Evolutionary conservation across 2,329 filamentous ascomycete genomes (phyloP).

Genomic region (Diplodia sapinea): DNA sequence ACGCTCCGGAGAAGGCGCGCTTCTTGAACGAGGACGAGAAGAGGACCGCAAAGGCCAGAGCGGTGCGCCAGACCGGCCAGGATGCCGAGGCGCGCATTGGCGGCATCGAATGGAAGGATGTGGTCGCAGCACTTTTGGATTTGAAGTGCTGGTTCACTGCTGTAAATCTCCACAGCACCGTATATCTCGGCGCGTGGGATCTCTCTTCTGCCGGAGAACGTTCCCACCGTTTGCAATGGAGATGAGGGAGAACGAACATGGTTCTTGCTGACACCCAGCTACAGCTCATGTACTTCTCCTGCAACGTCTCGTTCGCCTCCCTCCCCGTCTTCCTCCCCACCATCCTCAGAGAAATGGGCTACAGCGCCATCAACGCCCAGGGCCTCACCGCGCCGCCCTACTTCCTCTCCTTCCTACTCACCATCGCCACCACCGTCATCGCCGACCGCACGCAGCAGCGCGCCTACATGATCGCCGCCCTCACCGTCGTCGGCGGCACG

Average conservation of each 20-base stretch:
- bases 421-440: conserved; percentile 65
- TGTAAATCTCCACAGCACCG: conserved; percentile 33
- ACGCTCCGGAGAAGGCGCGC: conserved; percentile 51
- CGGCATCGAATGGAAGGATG: conserved; percentile 40
- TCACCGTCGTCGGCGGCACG: conserved; percentile 63
- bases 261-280: neutral
- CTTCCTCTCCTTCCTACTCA: conserved; percentile 69
- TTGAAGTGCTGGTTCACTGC: conserved; percentile 45
- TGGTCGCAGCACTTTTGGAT: conserved; percentile 41
- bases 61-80: conserved; percentile 41
- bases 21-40: conserved; percentile 53
- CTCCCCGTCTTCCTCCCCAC: conserved; percentile 53
- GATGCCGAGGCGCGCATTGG: conserved; percentile 38
- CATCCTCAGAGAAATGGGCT: conserved; percentile 63
- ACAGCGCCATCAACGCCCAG: conserved; percentile 69
- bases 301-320: conserved; percentile 60
- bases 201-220: no score
- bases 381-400: conserved; percentile 75
- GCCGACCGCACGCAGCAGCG: conserved; percentile 71
- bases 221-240: no score
- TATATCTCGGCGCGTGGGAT: no score
- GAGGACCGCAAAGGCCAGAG: conserved; percentile 40
- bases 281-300: conserved; percentile 46
- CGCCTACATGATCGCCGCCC: conserved; percentile 62
- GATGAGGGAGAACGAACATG: no score